Evolutionary conservation across 768 basidiomycete genomes (phyloP), one percentile per base, ranked within the genome.

Genomic region (Mycena maculata): DNA sequence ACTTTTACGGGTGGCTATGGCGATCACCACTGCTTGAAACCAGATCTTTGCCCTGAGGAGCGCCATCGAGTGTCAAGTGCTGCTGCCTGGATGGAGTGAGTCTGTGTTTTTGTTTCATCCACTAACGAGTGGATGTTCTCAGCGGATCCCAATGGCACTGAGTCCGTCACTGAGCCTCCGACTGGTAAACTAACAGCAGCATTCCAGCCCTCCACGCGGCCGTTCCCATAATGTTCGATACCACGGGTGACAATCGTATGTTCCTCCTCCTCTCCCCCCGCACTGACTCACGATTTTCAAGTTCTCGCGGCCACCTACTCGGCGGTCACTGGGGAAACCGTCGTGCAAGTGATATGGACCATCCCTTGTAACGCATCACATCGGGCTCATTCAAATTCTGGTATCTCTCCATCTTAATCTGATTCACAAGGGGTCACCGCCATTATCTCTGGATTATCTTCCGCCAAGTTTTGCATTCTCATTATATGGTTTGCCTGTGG

Each of bases 261-360:
- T 39, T 20, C 36, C 23, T 54, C 33, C 22, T 38, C 53, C 13
- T 15, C 36, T 33, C 53, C 36, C 22, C 53, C 25, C 36, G 36
- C 38, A n/a, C 53, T 54, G 53, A 54, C 38, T 39, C 53, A 54
- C n/a, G n/a, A n/a, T 38, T 54, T 23, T 54, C 53, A 33, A 54
- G 53, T 54, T 22, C n/a, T 38, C 36, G 53, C 25, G 53, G 53
- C 53, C 53, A 25, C 36, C 36, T 54, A 38, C 38, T 38, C 53
- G 11, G 33, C 36, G 53, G 53, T 3, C 53, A 38, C 9, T 3
- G 30, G 30, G 16, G 30, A 8, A 10, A 13, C 31, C 16, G 49
- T 50, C 28, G 20, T 16, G 30, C 49, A 50, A 33, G 1, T 50
- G 53, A 36, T 54, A 54, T 54, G 53, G 25, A 54, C 53, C 53